phyloP scores from a whole-genome alignment of 805 yeast genomes.

The Zygosaccharomyces kombuchaensis region DNA sequence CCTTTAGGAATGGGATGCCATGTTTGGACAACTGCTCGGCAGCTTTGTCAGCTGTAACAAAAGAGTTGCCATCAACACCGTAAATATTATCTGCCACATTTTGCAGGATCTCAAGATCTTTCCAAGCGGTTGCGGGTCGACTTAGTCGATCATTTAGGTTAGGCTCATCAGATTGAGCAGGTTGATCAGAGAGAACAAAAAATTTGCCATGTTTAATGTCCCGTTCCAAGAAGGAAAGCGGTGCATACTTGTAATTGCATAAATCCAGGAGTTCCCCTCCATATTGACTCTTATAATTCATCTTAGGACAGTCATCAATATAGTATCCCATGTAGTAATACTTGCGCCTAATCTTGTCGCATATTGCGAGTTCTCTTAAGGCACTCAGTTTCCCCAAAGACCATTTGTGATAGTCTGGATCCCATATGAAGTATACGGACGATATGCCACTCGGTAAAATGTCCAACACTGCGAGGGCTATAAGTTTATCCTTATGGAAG shows the following conservation, averaged over 20 bases:
- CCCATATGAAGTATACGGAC: constrained; percentile 85
- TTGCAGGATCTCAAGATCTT: neutral
- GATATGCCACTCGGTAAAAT: constrained; percentile 72
- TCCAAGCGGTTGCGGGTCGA: constrained; percentile 9
- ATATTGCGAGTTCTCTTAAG: constrained; percentile 58
- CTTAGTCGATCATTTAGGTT: constrained; percentile 9
- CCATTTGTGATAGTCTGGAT: constrained; percentile 66
- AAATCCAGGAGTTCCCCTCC: constrained; percentile 71
- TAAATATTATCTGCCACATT: constrained; percentile 39
- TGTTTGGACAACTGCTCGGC: constrained; percentile 16
- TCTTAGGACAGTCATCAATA: constrained; percentile 72
- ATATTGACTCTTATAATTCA: constrained; percentile 74
- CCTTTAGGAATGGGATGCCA: constrained; percentile 21
- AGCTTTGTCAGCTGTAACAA: constrained; percentile 18
- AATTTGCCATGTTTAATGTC: constrained; percentile 27
- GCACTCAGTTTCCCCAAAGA: constrained; percentile 79
- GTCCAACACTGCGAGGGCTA: constrained; percentile 76
- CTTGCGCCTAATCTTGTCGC: constrained; percentile 37
- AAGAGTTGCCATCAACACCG: constrained; percentile 36
- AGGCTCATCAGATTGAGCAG: constrained; percentile 4
- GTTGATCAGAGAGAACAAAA: constrained; percentile 17
- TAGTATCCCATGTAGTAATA: constrained; percentile 74
- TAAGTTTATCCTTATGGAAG: constrained; percentile 54
- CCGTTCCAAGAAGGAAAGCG: constrained; percentile 17
- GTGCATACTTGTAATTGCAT: constrained; percentile 42